Evolutionary conservation across 768 basidiomycete species (phyloP), one percentile per base, ranked within the genome.

Genomic region (Tylopilus balloui): DNA sequence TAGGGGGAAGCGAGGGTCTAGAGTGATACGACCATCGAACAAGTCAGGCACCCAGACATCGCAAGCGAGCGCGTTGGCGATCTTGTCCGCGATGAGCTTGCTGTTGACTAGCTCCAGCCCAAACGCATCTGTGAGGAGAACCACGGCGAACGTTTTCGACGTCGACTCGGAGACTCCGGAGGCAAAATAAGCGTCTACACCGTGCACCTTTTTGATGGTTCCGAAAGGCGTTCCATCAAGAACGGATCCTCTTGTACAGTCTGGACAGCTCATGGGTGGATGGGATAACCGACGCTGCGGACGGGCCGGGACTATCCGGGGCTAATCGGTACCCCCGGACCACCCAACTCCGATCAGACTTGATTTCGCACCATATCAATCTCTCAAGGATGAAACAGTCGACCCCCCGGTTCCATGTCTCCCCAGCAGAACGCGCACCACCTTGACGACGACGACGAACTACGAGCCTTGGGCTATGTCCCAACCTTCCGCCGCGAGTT

Each of bases 31-130:
- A 78, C 81, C 83, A 51, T 70, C 60, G 55, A 83, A 84, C 41
- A 80, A 62, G 64, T 85, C 80, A 9, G 82, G 83, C 15, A 81
- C 70, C 76, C 79, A 84, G 15, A 83, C 81, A 55, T 84, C 83
- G 52, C 81, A 79, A 15, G 69, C 64, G 24, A 83, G 57, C 15
- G 64, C 56, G 48, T 73, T 64, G 8, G 80, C 72, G 20, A 82
- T 59, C 23, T 70, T 65, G 62, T 84, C 81, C 2, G 81, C 81
- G 6, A 83, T 67, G 48, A 86, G 71, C 55, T 78, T 80, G 52
- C 66, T 70, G 54, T 83, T 83, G 29, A 70, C 54, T 14, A 83
- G 59, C 4, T 71, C 67, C 6, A 83, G 64, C 0, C 80, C 81
- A 51, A 81, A 86, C 12, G 70, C 73, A 52, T 84, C 81, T 0